Percentiles rank a stretch among this genome's conserved stretches.
Conservation (phyloP, 352 stramenopile species). For the Phytophthora niederhauseri region DNA sequence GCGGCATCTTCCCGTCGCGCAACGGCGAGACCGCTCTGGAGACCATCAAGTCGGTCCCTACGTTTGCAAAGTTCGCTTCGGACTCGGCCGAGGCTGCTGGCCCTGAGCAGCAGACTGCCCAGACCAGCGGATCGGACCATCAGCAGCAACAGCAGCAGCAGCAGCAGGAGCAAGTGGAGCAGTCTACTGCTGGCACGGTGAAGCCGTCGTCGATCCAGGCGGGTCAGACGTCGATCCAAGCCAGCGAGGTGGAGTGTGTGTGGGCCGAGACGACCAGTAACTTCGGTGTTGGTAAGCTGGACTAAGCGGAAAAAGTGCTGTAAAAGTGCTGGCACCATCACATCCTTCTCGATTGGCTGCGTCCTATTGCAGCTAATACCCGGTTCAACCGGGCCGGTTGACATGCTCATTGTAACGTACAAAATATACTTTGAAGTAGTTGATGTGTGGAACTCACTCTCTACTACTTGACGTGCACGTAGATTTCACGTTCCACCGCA, state of each 20-base stretch:
- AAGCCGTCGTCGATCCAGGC: not conserved
- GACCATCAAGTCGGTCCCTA: slow-evolving; percentile 20
- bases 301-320: slow-evolving; percentile 5
- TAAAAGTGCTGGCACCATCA: not conserved
- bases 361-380: too few relatives aligned
- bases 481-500: too few relatives aligned
- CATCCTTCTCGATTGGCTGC: too few relatives aligned
- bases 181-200: slow-evolving; percentile 1
- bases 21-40: slow-evolving; percentile 27
- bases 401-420: not conserved
- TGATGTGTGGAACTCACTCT: too few relatives aligned
- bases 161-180: not conserved
- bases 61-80: slow-evolving; percentile 2
- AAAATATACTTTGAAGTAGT: too few relatives aligned
- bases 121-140: slow-evolving; percentile 4
- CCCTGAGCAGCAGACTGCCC: slow-evolving; percentile 4
- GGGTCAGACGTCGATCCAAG: not conserved
- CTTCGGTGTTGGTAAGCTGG: slow-evolving; percentile 19
- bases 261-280: slow-evolving; percentile 14
- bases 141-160: not conserved
- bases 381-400: too few relatives aligned
- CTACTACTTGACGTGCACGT: too few relatives aligned
- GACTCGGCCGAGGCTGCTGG: not conserved
- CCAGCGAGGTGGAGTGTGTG: slow-evolving; percentile 7
- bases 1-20: slow-evolving; percentile 22